These are phyloP conservation scores for Melastoma malabathricum DNA, from an alignment of 345 rosid species.

Conservation along the genomic window DNA sequence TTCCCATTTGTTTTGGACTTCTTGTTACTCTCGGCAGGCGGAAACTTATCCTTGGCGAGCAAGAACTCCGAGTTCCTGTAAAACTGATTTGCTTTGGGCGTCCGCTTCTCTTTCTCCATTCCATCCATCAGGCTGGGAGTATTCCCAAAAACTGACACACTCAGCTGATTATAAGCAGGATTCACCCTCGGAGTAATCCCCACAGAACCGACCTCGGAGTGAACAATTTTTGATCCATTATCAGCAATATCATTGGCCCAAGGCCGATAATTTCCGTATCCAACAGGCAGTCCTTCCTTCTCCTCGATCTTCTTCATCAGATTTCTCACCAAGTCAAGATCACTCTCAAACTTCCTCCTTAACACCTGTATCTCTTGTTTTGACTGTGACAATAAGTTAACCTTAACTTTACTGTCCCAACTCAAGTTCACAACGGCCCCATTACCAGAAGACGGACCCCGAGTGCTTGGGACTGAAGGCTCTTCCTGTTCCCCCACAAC, in stretches of 20 bases:
- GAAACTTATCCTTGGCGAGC: constrained; percentile 94
- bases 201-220: constrained; percentile 47
- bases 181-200: constrained; percentile 37
- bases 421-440: constrained; percentile 30
- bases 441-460: constrained; percentile 21
- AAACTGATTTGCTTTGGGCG: constrained; percentile 94
- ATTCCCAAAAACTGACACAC: constrained; percentile 60
- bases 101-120: constrained; percentile 91
- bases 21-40: constrained; percentile 92
- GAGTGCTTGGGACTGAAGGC: constrained; percentile 5
- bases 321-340: constrained; percentile 59
- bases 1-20: constrained; percentile 68
- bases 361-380: constrained; percentile 53
- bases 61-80: constrained; percentile 87
- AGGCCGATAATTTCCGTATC: constrained; percentile 22
- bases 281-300: constrained; percentile 43
- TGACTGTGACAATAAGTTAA: constrained; percentile 38
- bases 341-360: constrained; percentile 64
- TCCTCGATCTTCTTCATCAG: constrained; percentile 75
- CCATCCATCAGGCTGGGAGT: constrained; percentile 48
- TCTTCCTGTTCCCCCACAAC: constrained; percentile 21
- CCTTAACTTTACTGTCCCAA: constrained; percentile 30
- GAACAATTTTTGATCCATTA: constrained; percentile 46
- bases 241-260: constrained; percentile 22
- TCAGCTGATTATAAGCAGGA: constrained; percentile 65